A percentile compares a stretch with the other conserved stretches of the same genome.
phyloP scores from a whole-genome alignment of 2,329 filamentous ascomycete species.

The Torrubiella hemipterigena region DNA sequence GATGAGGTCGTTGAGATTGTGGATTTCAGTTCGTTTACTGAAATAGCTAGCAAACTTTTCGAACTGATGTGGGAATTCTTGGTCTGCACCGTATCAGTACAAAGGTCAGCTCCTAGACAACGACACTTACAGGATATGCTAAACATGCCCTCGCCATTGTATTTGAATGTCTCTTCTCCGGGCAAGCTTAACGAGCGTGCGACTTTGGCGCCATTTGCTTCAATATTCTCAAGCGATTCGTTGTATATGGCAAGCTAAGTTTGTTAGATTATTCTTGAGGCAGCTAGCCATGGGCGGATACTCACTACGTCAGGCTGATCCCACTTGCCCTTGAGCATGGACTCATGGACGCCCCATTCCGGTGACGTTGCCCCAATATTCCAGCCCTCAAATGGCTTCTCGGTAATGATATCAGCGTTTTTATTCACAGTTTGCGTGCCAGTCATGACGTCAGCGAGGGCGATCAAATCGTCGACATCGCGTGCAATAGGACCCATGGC shows the following conservation, averaged over 20 bases:
- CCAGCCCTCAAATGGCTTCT: too few relatives aligned
- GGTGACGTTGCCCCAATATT: too few relatives aligned
- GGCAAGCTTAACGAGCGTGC: neutral
- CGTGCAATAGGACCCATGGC: too few relatives aligned
- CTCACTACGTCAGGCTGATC: constrained; percentile 1
- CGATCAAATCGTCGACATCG: too few relatives aligned
- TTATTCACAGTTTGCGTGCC: too few relatives aligned
- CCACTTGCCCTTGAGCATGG: constrained; percentile 4
- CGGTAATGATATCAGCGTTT: too few relatives aligned
- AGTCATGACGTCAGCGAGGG: too few relatives aligned
- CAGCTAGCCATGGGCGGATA: neutral
- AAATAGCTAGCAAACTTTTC: constrained; percentile 4
- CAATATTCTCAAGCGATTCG: neutral
- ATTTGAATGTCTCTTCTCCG: neutral
- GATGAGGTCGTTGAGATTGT: constrained; percentile 3
- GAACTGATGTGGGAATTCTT: constrained; percentile 3
- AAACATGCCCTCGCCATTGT: neutral
- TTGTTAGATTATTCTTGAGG: neutral
- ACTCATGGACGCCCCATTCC: too few relatives aligned
- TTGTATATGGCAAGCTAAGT: constrained; percentile 3
- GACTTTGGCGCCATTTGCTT: neutral
- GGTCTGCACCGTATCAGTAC: neutral
- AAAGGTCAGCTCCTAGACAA: neutral
- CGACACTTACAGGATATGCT: constrained; percentile 3
- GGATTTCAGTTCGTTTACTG: constrained; percentile 1